Conservation (phyloP, 75 land plant species). For the Ceratopteris richardii region DNA sequence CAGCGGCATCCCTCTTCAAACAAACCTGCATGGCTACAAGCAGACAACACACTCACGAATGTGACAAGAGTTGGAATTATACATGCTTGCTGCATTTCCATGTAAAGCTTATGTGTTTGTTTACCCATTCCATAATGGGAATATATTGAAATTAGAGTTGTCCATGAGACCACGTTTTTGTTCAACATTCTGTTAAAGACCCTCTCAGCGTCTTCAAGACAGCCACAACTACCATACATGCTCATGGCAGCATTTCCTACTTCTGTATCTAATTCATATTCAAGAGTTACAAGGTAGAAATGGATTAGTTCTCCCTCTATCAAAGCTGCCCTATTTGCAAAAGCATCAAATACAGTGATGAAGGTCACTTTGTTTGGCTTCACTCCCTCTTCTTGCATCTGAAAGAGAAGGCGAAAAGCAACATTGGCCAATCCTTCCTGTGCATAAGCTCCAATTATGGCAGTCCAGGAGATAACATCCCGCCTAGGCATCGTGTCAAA, state of each 20-base stretch:
- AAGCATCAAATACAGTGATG: conserved; percentile 13
- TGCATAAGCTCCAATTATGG: conserved; percentile 16
- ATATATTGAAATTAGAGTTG: neutral
- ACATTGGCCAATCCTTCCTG: neutral
- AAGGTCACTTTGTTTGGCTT: conserved; percentile 9
- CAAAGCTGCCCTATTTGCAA: conserved; percentile 5
- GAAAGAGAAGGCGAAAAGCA: conserved; percentile 11
- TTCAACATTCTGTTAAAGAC: neutral
- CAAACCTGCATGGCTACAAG: conserved; percentile 14
- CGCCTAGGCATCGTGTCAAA: conserved; percentile 12
- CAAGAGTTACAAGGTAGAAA: neutral
- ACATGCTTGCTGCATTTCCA: conserved; percentile 3
- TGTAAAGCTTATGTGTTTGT: neutral
- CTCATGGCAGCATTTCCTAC: conserved; percentile 5
- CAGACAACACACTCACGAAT: conserved; percentile 7
- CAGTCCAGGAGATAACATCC: conserved; percentile 13
- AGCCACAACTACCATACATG: conserved; percentile 9
- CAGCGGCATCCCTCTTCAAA: conserved; percentile 6
- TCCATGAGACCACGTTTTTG: conserved; percentile 10
- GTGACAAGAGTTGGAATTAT: neutral
- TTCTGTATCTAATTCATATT: neutral
- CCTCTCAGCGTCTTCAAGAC: conserved; percentile 2
- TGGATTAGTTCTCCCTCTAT: conserved; percentile 4
- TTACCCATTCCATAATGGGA: conserved; percentile 6
- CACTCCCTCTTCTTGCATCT: conserved; percentile 14